Conservation (phyloP, 2,329 filamentous ascomycete genomes). For the Cephalotrichum gorgonifer region DNA sequence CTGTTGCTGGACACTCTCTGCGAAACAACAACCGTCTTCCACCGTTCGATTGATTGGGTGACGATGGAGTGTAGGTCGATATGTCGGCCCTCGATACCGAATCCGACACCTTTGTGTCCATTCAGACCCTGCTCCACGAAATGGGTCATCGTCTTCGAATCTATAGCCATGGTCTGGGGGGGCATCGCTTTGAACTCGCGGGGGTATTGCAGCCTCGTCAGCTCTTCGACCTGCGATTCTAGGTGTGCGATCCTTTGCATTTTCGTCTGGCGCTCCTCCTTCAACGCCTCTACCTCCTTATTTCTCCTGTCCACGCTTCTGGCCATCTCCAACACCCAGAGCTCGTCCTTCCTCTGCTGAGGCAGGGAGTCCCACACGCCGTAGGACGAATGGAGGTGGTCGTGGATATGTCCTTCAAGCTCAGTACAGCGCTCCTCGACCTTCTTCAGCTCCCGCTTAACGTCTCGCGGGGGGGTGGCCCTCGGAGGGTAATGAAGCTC, state of each 20-base stretch:
- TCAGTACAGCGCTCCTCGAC: constrained; percentile 42
- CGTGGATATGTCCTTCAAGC: constrained; percentile 58
- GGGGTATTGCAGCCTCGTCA: constrained; percentile 49
- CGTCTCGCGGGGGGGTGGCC: constrained; percentile 26
- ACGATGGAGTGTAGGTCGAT: constrained; percentile 41
- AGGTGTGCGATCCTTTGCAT: constrained; percentile 48
- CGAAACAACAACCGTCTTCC: constrained; percentile 51
- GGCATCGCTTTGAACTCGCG: constrained; percentile 45
- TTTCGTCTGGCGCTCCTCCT: constrained; percentile 36
- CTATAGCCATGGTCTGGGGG: constrained; percentile 41
- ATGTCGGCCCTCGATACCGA: constrained; percentile 39
- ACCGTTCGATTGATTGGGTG: constrained; percentile 45
- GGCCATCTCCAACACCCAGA: constrained; percentile 53
- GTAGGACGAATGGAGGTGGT: constrained; percentile 70
- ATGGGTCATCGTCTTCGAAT: constrained; percentile 34
- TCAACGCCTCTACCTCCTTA: constrained; percentile 41
- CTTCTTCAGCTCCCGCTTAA: constrained; percentile 33
- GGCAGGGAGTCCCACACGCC: constrained; percentile 63
- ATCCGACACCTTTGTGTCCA: constrained; percentile 29
- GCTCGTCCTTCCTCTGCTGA: constrained; percentile 41
- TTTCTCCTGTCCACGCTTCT: constrained; percentile 47
- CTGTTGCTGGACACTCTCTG: constrained; percentile 31
- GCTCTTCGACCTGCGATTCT: constrained; percentile 46
- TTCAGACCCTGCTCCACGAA: constrained; percentile 34
- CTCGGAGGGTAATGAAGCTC: constrained; percentile 32